Conservation (phyloP, 345 rosid genomes). For the Acer yangbiense region DNA sequence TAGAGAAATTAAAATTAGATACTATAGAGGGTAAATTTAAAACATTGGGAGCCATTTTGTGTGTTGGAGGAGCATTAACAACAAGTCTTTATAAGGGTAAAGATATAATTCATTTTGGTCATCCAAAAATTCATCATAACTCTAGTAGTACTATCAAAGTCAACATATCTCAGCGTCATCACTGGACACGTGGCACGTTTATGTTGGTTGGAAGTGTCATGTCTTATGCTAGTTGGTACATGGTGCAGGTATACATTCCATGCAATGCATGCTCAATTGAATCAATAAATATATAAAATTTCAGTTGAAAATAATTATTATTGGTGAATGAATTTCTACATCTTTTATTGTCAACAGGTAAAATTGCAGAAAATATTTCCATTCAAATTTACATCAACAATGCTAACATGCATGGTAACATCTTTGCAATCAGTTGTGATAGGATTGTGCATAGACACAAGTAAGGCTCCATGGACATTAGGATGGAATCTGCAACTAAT, state of each 20-base stretch:
- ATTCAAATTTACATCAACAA: slow-evolving; percentile 41
- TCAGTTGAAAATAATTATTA: not conserved
- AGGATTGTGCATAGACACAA: slow-evolving; percentile 38
- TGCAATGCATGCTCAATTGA: not conserved
- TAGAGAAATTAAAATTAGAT: slow-evolving; percentile 35
- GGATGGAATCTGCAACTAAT: slow-evolving; percentile 45
- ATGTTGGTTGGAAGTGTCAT: slow-evolving; percentile 37
- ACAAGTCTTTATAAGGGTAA: slow-evolving; percentile 41
- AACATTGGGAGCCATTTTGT: slow-evolving; percentile 37
- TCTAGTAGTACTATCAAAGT: not conserved
- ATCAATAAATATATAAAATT: no score
- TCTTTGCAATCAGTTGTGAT: slow-evolving; percentile 30
- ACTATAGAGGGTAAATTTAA: slow-evolving; percentile 41
- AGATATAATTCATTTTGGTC: slow-evolving; percentile 21
- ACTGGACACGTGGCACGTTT: slow-evolving; percentile 40
- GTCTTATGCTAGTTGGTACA: slow-evolving; percentile 43
- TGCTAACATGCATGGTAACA: slow-evolving; percentile 47
- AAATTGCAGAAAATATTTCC: slow-evolving; percentile 40
- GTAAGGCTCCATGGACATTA: slow-evolving; percentile 34
- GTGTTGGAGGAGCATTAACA: slow-evolving; percentile 42
- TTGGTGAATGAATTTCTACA: no score
- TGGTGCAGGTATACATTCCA: slow-evolving; percentile 36
- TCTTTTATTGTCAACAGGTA: slow-evolving; percentile 21
- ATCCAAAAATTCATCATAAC: not conserved
- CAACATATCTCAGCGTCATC: not conserved